phyloP scores from a whole-genome alignment of 306 rosid genomes.

The Spatholobus suberectus region DNA sequence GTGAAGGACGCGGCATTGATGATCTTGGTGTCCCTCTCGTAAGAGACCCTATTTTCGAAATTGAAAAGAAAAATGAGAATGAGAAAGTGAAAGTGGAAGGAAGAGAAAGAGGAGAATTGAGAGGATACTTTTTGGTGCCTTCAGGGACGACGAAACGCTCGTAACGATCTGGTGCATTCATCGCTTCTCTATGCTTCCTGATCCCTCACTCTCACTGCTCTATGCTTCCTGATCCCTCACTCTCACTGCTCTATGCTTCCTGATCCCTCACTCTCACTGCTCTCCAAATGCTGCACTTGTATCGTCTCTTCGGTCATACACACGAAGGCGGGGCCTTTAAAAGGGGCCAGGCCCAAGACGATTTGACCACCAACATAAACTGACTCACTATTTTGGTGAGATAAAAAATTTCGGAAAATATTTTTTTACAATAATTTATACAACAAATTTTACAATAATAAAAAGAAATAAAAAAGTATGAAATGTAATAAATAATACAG shows the following conservation, averaged over 20 bases:
- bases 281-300: not conserved
- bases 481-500: too few species aligned
- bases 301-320: not conserved
- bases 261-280: not conserved
- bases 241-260: not conserved
- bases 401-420: too few species aligned
- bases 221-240: too few species aligned
- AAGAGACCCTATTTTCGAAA: slow-evolving; percentile 68
- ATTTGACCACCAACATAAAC: too few species aligned
- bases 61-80: not conserved
- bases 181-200: slow-evolving; percentile 50
- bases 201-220: too few species aligned
- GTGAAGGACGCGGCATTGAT: slow-evolving; percentile 89
- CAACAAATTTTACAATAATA: too few species aligned
- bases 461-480: too few species aligned
- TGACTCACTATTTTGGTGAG: too few species aligned
- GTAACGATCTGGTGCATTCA: slow-evolving; percentile 97
- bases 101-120: too few species aligned
- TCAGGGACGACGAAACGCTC: slow-evolving; percentile 97
- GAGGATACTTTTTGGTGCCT: slow-evolving; percentile 82
- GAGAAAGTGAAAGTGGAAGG: not conserved
- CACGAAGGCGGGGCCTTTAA: too few species aligned
- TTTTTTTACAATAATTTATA: too few species aligned
- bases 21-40: slow-evolving; percentile 93
- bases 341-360: not conserved